Base-by-base conservation (phyloP, 768 basidiomycete genomes). In the Lentinula edodes region DNA sequence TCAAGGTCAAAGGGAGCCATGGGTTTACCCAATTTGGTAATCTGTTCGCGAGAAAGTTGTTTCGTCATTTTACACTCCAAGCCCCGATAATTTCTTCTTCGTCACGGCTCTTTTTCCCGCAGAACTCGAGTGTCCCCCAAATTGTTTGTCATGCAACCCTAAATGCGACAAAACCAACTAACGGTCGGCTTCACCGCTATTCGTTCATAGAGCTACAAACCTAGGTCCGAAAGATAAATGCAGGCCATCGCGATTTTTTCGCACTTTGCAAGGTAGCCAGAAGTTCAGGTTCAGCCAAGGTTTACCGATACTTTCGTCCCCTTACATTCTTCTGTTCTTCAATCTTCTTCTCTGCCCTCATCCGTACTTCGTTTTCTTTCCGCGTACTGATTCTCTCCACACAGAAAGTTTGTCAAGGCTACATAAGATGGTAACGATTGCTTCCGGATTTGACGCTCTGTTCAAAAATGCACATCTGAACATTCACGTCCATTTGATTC, bases 1-100 rank as follows among this genome's bases (percentile, higher is more conserved):
- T 98, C 95, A 71, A 98, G 88, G 81, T 98, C 93, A 81, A 98
- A 96, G 70, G 91, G 82, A 60, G 81, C 81, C 82, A 83, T 83
- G 70, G 71, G 68, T 63, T 18, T 66, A 63, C 56, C 66, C 16
- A 59, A 34, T 63, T 46, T 45, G 41, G 48, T 6, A 28, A 48
- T 38, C 42, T 28, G 16, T n/a, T 51, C 41, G 36, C 12, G 16
- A 36, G 13, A 51, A 15, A 4, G 39, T n/a, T 28, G 51, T 46
- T 59, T 32, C 48, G 46, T 59, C 58, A 59, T 59, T 28, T 32
- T 35, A 8, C 36, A 34, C 28, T 60, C 10, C 23, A 13, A 6
- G 28, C 28, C 16, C 16, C 45, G 13, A 36, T 38, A 18, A 20
- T 7, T 56, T 15, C 54, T 41, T 52, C 51, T 8, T 16, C 55